These are phyloP conservation scores for Pichia pseudocactophila DNA, from an alignment of 805 yeast species.

Conservation along the genomic window DNA sequence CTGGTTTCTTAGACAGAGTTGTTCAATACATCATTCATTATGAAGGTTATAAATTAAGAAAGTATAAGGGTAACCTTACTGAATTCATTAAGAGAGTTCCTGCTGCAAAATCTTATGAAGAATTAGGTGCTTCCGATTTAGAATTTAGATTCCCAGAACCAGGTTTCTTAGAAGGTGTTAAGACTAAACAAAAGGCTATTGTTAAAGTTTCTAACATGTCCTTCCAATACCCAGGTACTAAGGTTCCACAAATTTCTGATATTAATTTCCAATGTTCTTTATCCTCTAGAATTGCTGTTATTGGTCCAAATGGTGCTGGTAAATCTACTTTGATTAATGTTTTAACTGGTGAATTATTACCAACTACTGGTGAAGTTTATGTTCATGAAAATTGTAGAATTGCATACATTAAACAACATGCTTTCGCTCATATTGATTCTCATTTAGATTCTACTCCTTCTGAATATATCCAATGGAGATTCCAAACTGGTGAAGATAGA, in stretches of 20 bases:
- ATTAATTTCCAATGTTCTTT: slow-evolving; percentile 98
- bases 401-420: slow-evolving; percentile 99
- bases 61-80: slow-evolving; percentile 99
- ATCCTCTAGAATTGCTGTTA: slow-evolving; percentile 99
- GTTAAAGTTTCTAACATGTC: slow-evolving; percentile 96
- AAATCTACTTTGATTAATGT: slow-evolving; percentile 98
- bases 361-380: slow-evolving; percentile 98
- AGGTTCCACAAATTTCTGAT: slow-evolving; percentile 87
- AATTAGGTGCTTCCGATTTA: slow-evolving; percentile 94
- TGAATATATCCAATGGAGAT: slow-evolving; percentile 99
- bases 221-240: slow-evolving; percentile 99
- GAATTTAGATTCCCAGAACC: slow-evolving; percentile 99
- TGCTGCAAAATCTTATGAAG: slow-evolving; percentile 97
- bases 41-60: slow-evolving; percentile 99
- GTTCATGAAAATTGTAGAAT: slow-evolving; percentile 99
- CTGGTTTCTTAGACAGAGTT: slow-evolving; percentile 97
- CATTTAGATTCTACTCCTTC: slow-evolving; percentile 99
- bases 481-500: slow-evolving; percentile 99
- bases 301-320: slow-evolving; percentile 99
- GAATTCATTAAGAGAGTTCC: slow-evolving; percentile 99
- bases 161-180: slow-evolving; percentile 99
- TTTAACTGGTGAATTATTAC: slow-evolving; percentile 98
- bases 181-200: slow-evolving; percentile 99
- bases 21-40: slow-evolving; percentile 98
- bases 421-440: slow-evolving; percentile 98